Percentiles rank a stretch among this genome's conserved stretches.
Conservation (phyloP, 2,329 filamentous ascomycete genomes). For the Didymellaceae sp. region DNA sequence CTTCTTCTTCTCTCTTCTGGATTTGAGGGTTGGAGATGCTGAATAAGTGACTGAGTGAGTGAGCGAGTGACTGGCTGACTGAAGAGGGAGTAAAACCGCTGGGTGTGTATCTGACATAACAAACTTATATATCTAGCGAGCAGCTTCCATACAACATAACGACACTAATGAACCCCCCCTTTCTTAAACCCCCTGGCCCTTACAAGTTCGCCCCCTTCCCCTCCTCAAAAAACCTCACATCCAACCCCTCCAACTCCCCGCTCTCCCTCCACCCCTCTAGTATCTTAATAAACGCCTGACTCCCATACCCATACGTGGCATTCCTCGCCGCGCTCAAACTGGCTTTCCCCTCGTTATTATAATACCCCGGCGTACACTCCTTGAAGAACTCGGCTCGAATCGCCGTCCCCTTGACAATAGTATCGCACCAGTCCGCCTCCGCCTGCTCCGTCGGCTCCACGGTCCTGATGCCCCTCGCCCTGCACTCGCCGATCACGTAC, state of each 20-base stretch:
- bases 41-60: too few relatives aligned
- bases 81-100: background rate
- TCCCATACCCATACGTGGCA: conserved; percentile 39
- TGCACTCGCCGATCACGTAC: conserved; percentile 52
- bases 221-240: conserved; percentile 19
- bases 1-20: too few relatives aligned
- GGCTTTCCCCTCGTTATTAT: conserved; percentile 49
- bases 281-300: conserved; percentile 28
- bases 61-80: too few relatives aligned
- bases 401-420: conserved; percentile 51
- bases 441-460: conserved; percentile 56
- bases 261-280: conserved; percentile 43
- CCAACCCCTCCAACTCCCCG: conserved; percentile 41
- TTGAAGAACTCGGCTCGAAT: conserved; percentile 50
- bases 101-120: background rate
- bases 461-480: conserved; percentile 34
- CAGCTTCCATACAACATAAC: too few relatives aligned
- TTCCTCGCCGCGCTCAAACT: conserved; percentile 28
- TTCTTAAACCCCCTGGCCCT: too few relatives aligned
- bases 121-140: too few relatives aligned
- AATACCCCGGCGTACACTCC: conserved; percentile 63
- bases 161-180: too few relatives aligned
- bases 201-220: background rate
- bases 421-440: conserved; percentile 56
- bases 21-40: too few relatives aligned